phyloP scores from a whole-genome alignment of 345 rosid genomes.

The Gossypium turneri region DNA sequence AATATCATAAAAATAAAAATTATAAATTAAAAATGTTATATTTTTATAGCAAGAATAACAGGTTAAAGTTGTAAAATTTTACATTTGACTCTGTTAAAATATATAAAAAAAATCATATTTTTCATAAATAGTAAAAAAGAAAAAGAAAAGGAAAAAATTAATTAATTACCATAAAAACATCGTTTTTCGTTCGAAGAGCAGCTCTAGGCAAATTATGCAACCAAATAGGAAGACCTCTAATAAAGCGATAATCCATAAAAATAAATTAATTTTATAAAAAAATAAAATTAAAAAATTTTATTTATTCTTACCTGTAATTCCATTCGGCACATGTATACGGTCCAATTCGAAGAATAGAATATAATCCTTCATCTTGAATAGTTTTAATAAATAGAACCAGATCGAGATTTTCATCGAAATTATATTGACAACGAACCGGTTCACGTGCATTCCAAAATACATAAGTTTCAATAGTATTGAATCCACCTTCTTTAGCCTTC shows the following conservation, averaged over 20 bases:
- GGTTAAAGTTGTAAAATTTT: constrained; percentile 58
- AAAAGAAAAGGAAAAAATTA: too few species aligned
- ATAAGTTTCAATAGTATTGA: constrained; percentile 28
- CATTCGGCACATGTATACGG: constrained; percentile 20
- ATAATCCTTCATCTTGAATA: constrained; percentile 30
- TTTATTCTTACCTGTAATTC: too few species aligned
- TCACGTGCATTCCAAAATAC: constrained; percentile 72
- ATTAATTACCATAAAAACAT: too few species aligned
- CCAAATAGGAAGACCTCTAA: too few species aligned
- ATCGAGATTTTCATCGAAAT: constrained; percentile 11
- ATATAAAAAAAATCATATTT: too few species aligned
- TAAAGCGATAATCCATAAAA: too few species aligned
- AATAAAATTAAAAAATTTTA: too few species aligned
- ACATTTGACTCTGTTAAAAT: constrained; percentile 50
- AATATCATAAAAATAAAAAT: too few species aligned
- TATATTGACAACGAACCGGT: constrained; percentile 30
- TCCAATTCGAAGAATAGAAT: constrained; percentile 45
- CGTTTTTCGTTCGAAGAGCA: background rate
- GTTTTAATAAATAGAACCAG: background rate
- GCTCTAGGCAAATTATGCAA: background rate
- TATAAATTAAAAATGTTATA: too few species aligned
- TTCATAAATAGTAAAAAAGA: too few species aligned
- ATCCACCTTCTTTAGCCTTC: constrained; percentile 29
- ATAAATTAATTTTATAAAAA: too few species aligned
- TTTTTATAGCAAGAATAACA: constrained; percentile 42